Evolutionary conservation across 2,329 filamentous ascomycete species (phyloP).

Genomic region (Colletotrichum echinochloae): DNA sequence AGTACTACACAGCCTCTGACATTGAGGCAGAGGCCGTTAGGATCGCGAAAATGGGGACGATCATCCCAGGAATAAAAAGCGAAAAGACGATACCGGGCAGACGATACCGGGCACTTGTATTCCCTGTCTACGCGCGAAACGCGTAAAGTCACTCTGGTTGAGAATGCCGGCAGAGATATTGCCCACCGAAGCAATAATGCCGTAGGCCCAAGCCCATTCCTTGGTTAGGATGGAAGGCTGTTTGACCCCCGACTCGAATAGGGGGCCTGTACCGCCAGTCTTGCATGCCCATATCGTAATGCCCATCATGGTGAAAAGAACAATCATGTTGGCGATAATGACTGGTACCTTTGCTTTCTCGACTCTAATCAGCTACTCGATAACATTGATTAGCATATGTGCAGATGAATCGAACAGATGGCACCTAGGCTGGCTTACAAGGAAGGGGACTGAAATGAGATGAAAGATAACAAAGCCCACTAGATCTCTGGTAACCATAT

Average conservation of each 20-base stretch:
- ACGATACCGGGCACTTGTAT: slow-evolving; percentile 45
- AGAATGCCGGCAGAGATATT: slow-evolving; percentile 47
- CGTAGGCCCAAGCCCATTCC: slow-evolving; percentile 49
- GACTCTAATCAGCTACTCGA: slow-evolving; percentile 53
- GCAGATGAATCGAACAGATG: background rate
- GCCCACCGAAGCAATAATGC: slow-evolving; percentile 48
- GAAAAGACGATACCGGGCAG: slow-evolving; percentile 45
- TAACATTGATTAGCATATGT: background rate
- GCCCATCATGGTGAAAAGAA: slow-evolving; percentile 58
- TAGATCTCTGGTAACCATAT: slow-evolving; percentile 56
- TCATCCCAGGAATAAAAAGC: slow-evolving; percentile 46
- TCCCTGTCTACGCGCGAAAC: slow-evolving; percentile 44
- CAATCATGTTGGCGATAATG: slow-evolving; percentile 56
- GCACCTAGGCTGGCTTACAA: slow-evolving; percentile 45
- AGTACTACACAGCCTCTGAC: too few species aligned
- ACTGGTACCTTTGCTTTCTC: slow-evolving; percentile 63
- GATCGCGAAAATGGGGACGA: slow-evolving; percentile 45
- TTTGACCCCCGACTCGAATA: slow-evolving; percentile 50
- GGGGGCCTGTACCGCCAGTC: slow-evolving; percentile 56
- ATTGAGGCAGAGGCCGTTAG: slow-evolving; percentile 46
- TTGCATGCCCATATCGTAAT: slow-evolving; percentile 63
- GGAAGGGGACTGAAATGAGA: slow-evolving; percentile 60
- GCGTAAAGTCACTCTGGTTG: slow-evolving; percentile 48
- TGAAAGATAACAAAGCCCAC: slow-evolving; percentile 65
- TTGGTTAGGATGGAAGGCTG: slow-evolving; percentile 41